Percentiles rank a stretch among this genome's conserved stretches.
Conservation (phyloP, 331 rosid genomes). For the Phaseolus coccineus region DNA sequence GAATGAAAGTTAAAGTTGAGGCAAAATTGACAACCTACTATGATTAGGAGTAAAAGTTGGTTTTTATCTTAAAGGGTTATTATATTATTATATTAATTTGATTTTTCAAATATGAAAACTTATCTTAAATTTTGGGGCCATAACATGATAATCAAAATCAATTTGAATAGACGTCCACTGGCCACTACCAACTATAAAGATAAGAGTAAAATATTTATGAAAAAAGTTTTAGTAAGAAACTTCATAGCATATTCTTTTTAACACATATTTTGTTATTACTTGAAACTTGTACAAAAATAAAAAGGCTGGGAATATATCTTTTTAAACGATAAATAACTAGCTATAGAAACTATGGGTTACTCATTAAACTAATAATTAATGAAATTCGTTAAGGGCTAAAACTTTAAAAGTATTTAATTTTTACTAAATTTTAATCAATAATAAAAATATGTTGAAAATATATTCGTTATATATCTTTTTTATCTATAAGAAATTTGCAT, state of each 20-base stretch:
- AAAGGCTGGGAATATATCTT: no score
- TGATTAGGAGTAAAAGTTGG: conserved; percentile 14
- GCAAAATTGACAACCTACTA: neutral
- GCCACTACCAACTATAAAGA: neutral
- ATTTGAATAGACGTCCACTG: neutral
- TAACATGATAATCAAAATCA: neutral
- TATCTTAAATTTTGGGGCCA: neutral
- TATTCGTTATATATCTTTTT: no score
- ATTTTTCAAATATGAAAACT: neutral
- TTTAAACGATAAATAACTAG: no score
- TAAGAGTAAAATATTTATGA: neutral
- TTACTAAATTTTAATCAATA: neutral
- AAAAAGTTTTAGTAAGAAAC: no score
- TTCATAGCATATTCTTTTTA: no score
- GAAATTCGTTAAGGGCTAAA: no score
- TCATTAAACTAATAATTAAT: no score
- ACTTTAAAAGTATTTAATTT: neutral
- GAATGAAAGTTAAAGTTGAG: neutral
- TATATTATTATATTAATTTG: neutral
- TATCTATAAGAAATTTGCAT: neutral
- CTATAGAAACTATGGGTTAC: no score
- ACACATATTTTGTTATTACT: no score
- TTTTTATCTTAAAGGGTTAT: neutral
- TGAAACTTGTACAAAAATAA: no score
- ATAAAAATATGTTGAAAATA: neutral